Evolutionary conservation across 2,329 filamentous ascomycete species (phyloP), one percentile per base, ranked within the genome.

Genomic region (Diaporthe sp.): DNA sequence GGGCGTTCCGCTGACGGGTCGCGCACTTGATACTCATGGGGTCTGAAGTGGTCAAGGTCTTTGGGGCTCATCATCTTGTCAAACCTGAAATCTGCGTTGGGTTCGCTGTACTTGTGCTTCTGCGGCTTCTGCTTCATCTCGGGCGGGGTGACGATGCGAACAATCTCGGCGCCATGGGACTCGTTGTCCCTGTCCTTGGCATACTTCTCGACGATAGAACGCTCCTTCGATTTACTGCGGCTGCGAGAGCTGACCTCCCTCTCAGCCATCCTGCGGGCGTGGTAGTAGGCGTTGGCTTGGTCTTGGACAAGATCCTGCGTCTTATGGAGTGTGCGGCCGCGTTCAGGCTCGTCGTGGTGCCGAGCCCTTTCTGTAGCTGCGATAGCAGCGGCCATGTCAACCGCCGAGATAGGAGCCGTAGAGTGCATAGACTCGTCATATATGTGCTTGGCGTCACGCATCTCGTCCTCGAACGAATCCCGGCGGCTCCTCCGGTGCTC

Each of bases 61-160:
- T 82, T 81, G 7, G 91, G 91, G 72, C 87, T 85, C 76, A 92
- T 86, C 76, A 89, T 83, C 78, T 92, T 88, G 80, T 93, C 91
- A 75, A 92, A 89, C 71, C 85, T 86, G 72, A 93, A 90, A 81
- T 93, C 91, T n/a, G 91, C 91, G 79, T 93, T 86, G 2, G 91
- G 91, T 10, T 83, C 88, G 77, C 89, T 89, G 74, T 89, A 93
- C 12, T 83, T 87, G 39, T 76, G 87, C 82, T 88, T 88, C 55
- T 86, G 85, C 15, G 82, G 79, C 2, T 82, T 78, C 13, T 85
- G 83, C 74, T 87, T 85, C 85, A 88, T 87, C 75, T 87, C 86
- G 28, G 90, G 90, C 15, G 91, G 90, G 2, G 90, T 89, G 71
- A 90, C 86, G 74, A 92, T 90, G 67, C 85, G 85, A 61, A 86